A percentile compares a stretch with the other conserved stretches of the same genome.
These are phyloP conservation scores for Funneliformis caledonium DNA, from an alignment of 371 early-diverging fungal species.

Conservation along the genomic window DNA sequence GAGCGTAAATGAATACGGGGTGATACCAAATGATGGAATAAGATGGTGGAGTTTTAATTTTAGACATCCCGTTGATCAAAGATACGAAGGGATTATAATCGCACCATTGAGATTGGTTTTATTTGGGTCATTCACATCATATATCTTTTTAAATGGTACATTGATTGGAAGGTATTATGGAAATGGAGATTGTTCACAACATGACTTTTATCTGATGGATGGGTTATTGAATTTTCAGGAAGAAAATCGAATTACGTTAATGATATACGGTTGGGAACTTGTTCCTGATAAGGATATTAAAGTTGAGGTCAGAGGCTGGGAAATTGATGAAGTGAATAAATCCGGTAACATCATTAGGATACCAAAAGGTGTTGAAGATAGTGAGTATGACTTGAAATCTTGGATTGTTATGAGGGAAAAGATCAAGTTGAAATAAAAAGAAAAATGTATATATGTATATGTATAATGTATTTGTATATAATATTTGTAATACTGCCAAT, in stretches of 20 bases:
- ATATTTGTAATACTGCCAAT: too few relatives aligned
- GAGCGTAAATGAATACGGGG: slow-evolving; percentile 42
- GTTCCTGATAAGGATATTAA: slow-evolving; percentile 10
- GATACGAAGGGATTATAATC: not conserved
- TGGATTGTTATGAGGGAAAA: slow-evolving; percentile 32
- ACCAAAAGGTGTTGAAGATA: slow-evolving; percentile 5
- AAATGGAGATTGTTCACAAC: slow-evolving; percentile 74
- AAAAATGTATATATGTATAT: not conserved
- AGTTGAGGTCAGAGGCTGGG: slow-evolving; percentile 39
- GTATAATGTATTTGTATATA: too few relatives aligned
- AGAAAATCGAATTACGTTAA: slow-evolving; percentile 33
- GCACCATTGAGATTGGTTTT: slow-evolving; percentile 67
- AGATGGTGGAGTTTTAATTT: slow-evolving; percentile 50
- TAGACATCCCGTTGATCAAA: slow-evolving; percentile 43
- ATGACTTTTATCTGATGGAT: slow-evolving; percentile 75
- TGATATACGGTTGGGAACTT: slow-evolving; percentile 36
- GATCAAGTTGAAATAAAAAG: not conserved
- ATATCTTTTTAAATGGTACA: slow-evolving; percentile 64
- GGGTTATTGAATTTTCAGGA: slow-evolving; percentile 51
- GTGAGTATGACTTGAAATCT: slow-evolving; percentile 10
- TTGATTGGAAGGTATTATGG: slow-evolving; percentile 77
- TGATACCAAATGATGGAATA: slow-evolving; percentile 40
- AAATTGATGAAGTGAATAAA: slow-evolving; percentile 36
- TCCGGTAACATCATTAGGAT: slow-evolving; percentile 32
- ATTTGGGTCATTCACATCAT: slow-evolving; percentile 68